Evolutionary conservation across 2,329 filamentous ascomycete species (phyloP), one percentile per base, ranked within the genome.

Genomic region (Furcasterigmium furcatum): DNA sequence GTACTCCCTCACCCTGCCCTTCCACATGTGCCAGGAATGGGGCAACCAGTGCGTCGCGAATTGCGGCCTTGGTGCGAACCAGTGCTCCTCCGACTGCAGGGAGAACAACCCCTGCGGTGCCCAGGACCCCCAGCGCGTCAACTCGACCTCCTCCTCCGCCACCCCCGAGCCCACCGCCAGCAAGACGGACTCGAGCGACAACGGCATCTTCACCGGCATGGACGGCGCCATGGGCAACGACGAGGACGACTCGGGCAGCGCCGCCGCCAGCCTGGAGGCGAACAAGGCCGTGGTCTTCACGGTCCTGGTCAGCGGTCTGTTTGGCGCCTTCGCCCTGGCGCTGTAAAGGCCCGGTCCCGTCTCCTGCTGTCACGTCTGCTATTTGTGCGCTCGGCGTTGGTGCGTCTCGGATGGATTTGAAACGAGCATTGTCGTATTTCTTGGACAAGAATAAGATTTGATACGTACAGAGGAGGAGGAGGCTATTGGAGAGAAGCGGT

Each of bases 1-100:
- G 66, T 94, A 86, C 76, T 85, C 84, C 18, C 76, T 89, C 55
- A 91, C 88, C 2, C 73, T 94, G 21, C 88, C 88, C 27, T 92
- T 82, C 76, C 88, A 84, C 69, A 76, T 83, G 56, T 94, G 88
- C 77, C 76, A 75, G 39, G 76, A 86, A 66, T 89, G 78, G 76
- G 84, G 80, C 56, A 81, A 71, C 62, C 79, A 89, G 66, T 90
- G 86, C 62, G 82, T 86, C 12, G 59, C 53, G 3, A 65, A 50
- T 47, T 91, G 87, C 66, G 70, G 66, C 27, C 48, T 59, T 41
- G 61, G 67, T 52, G 72, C 84, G 65, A 74, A 74, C 55, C 51
- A 57, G n/a, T 91, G 87, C 62, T 64, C 76, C n/a, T 65, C 68
- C 48, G 56, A 66, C 45, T 91, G 87, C 71, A 74, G 77, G 45